These are phyloP conservation scores for Cyclostephanos invisitatus DNA, from an alignment of 108 stramenopile species.

Conservation along the genomic window DNA sequence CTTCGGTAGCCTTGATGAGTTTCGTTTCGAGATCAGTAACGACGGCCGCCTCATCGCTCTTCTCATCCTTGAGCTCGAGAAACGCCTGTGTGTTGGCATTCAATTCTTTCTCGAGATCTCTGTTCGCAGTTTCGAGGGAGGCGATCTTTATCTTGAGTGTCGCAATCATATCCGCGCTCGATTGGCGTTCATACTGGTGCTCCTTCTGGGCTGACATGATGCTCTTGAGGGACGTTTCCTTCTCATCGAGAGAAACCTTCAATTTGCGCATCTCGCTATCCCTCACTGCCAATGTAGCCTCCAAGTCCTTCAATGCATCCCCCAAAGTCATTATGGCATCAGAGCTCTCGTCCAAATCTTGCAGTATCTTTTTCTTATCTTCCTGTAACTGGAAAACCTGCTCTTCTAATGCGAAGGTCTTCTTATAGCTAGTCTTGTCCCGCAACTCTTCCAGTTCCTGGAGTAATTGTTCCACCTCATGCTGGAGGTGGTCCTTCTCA, in stretches of 20 bases:
- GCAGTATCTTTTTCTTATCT: constrained; percentile 15
- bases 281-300: constrained; percentile 10
- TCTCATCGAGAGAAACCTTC: constrained; percentile 13
- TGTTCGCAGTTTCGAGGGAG: constrained; percentile 20
- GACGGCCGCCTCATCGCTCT: neutral
- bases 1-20: constrained; percentile 19
- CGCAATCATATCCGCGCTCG: constrained; percentile 28
- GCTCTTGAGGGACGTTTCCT: constrained; percentile 10
- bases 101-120: constrained; percentile 34
- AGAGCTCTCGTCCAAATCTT: constrained; percentile 43
- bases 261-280: constrained; percentile 9
- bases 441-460: neutral
- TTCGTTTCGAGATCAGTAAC: constrained; percentile 23
- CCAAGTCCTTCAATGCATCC: constrained; percentile 39
- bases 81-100: constrained; percentile 19
- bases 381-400: constrained; percentile 12
- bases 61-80: constrained; percentile 17
- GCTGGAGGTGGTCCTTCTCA: neutral
- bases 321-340: constrained; percentile 38
- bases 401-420: constrained; percentile 6
- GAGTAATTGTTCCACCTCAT: constrained; percentile 10
- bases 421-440: neutral
- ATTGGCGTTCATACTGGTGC: constrained; percentile 31
- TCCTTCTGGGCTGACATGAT: constrained; percentile 4
- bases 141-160: constrained; percentile 29